Percentiles rank a stretch among this genome's conserved stretches.
phyloP scores from a whole-genome alignment of 2,329 filamentous ascomycete genomes.

The Talaromyces verruculosus region DNA sequence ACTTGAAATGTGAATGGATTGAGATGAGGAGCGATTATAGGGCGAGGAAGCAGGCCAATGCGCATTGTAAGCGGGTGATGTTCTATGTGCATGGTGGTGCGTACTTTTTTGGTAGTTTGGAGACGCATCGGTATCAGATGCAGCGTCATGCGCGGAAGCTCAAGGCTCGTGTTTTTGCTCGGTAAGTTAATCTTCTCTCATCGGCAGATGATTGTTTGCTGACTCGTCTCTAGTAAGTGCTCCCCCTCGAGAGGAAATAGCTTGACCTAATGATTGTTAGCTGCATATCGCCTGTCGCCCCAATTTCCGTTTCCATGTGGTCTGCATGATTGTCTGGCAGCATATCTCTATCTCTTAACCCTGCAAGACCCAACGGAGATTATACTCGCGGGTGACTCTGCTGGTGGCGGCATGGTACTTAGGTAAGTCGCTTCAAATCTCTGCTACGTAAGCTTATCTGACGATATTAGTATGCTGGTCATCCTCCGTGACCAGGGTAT shows the following conservation, averaged over 20 bases:
- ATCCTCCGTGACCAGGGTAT: conserved; percentile 78
- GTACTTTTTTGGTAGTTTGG: conserved; percentile 93
- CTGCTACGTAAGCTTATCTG: conserved; percentile 21
- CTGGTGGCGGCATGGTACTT: conserved; percentile 86
- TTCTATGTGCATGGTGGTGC: conserved; percentile 92
- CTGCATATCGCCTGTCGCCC: conserved; percentile 81
- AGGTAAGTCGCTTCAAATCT: conserved; percentile 41
- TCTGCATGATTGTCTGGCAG: conserved; percentile 82
- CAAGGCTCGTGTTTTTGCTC: conserved; percentile 83
- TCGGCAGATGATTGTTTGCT: background rate
- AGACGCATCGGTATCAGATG: conserved; percentile 97
- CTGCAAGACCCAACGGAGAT: conserved; percentile 78
- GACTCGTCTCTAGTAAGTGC: conserved; percentile 12
- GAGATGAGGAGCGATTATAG: conserved; percentile 86
- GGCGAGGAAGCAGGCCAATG: conserved; percentile 63
- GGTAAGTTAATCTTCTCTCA: conserved; percentile 33
- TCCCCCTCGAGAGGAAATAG: conserved; percentile 17
- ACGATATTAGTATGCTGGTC: conserved; percentile 62
- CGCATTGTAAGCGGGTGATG: conserved; percentile 73
- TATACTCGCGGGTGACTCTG: conserved; percentile 86
- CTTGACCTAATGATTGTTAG: conserved; percentile 24
- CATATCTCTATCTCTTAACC: conserved; percentile 79
- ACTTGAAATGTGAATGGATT: conserved; percentile 86
- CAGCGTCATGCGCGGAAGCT: conserved; percentile 93
- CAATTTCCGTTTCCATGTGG: conserved; percentile 96